These are phyloP conservation scores for Citrus australasica DNA, from an alignment of 345 rosid species.

Conservation along the genomic window DNA sequence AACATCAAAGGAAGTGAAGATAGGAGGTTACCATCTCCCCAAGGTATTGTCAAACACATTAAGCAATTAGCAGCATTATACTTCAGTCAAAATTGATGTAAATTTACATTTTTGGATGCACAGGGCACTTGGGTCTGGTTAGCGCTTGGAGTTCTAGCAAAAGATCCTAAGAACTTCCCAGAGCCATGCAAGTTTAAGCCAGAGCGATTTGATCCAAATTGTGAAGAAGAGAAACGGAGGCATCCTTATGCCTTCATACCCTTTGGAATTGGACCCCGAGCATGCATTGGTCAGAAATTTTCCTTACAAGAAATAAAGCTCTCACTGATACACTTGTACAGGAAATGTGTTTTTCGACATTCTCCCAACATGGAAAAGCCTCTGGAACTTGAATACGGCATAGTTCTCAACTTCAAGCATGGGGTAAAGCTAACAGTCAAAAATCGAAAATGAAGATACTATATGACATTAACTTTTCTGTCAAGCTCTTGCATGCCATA, in stretches of 20 bases:
- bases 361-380: constrained; percentile 85
- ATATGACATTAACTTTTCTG: background rate
- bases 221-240: constrained; percentile 76
- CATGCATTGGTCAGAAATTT: constrained; percentile 85
- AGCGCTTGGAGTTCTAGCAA: constrained; percentile 82
- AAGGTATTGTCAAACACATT: constrained; percentile 44
- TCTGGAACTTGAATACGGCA: constrained; percentile 65
- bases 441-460: constrained; percentile 39
- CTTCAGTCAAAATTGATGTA: background rate
- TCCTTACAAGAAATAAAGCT: constrained; percentile 78
- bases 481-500: background rate
- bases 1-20: constrained; percentile 70
- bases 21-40: constrained; percentile 82
- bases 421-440: constrained; percentile 71
- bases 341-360: constrained; percentile 60
- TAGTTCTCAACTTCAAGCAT: constrained; percentile 78
- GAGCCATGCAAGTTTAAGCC: constrained; percentile 84
- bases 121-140: constrained; percentile 98
- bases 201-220: constrained; percentile 71
- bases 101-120: background rate
- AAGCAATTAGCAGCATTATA: background rate
- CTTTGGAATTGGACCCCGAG: constrained; percentile 90
- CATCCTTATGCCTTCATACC: constrained; percentile 88
- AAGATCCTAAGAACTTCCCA: constrained; percentile 85
- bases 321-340: constrained; percentile 62